Evolutionary conservation across 2,329 filamentous ascomycete species (phyloP), one percentile per base, ranked within the genome.

Genomic region (Pseudocercospora cruenta): DNA sequence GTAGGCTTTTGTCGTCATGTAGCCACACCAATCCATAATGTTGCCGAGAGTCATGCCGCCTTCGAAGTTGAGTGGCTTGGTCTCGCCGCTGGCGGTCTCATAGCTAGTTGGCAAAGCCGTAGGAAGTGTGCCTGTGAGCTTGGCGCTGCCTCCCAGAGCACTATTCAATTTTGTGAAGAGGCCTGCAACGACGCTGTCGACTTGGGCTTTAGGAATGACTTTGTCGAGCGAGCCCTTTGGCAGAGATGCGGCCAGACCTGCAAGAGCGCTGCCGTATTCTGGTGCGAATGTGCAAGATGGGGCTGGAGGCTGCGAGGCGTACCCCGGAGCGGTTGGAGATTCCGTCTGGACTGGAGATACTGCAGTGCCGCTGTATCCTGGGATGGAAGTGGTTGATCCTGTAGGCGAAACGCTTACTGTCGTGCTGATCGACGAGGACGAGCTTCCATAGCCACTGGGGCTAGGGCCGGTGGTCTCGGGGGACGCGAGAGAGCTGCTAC

Each of bases 11-110:
- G 63, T 61, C 7, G 60, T 64, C 22, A 68, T 59, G 55, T 68
- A 68, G 3, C 53, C 66, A 49, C 63, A 66, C 66, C 66, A 68
- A 53, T 68, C 66, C 24, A 68, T n/a, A 22, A 66, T 63, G 60
- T 68, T 68, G 21, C 58, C 63, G 2, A 68, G 39, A 19, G 66
- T 66, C 66, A 68, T 68, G 33, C 60, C 66, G 12, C 60, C 60
- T n/a, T 66, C 57, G 57, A 51, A 68, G 33, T 45, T 47, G 12
- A 68, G 21, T 8, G 60, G 57, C 33, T 43, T 24, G 14, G 51
- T 53, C 31, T 47, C 51, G 39, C 66, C 66, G 22, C 36, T 59
- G 31, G 51, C 55, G 28, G 36, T 58, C 22, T 54, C 45, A 49
- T 65, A 65, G 4, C 24, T 28, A 2, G 16, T 19, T 51, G 66